A percentile compares a stretch with the other conserved stretches of the same genome.
phyloP scores from a whole-genome alignment of 2,329 filamentous ascomycete genomes.

The Fusarium paranaense region DNA sequence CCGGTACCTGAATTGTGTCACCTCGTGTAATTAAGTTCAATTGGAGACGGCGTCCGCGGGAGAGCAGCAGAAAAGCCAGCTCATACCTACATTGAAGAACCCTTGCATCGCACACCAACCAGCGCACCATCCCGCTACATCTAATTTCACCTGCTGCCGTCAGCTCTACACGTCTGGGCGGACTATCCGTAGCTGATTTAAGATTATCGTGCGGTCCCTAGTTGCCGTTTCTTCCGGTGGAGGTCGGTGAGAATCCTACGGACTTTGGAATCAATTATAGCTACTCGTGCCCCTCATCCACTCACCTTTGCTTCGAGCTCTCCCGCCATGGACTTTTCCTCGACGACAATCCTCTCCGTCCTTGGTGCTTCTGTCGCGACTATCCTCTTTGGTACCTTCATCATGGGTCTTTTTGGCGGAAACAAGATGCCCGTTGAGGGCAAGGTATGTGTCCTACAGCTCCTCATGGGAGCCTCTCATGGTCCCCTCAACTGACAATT shows the following conservation, averaged over 20 bases:
- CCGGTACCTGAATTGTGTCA: not conserved
- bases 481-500: slow-evolving; percentile 17
- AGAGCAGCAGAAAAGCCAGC: not conserved
- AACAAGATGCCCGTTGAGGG: slow-evolving; percentile 88
- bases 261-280: not conserved
- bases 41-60: not conserved
- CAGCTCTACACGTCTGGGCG: not conserved
- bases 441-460: slow-evolving; percentile 67
- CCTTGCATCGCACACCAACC: not conserved
- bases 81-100: not conserved
- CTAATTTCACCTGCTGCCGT: not conserved
- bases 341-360: slow-evolving; percentile 16
- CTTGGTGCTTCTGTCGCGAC: slow-evolving; percentile 28
- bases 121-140: not conserved
- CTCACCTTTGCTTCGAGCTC: not conserved
- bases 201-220: not conserved
- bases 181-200: not conserved
- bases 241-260: slow-evolving; percentile 2
- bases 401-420: slow-evolving; percentile 76
- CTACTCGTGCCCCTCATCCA: slow-evolving; percentile 12
- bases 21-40: not conserved
- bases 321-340: slow-evolving; percentile 36
- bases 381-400: slow-evolving; percentile 44
- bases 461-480: slow-evolving; percentile 19
- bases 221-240: not conserved